Percentiles rank a stretch among this genome's conserved stretches.
These are phyloP conservation scores for Psilocybe tampanensis DNA, from an alignment of 768 basidiomycete species.

Conservation along the genomic window DNA sequence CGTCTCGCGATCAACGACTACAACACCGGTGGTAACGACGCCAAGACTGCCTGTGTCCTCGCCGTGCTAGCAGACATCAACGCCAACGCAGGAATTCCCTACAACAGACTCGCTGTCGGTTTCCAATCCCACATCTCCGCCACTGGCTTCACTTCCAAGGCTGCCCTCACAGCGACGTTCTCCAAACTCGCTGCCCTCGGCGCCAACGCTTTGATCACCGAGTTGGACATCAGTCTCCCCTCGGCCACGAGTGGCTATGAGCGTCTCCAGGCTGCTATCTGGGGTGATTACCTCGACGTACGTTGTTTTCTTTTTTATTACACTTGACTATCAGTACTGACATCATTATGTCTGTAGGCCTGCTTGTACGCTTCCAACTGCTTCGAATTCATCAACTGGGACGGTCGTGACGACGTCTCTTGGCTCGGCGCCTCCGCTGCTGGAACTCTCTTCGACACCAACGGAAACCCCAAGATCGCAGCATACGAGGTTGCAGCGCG, in stretches of 20 bases:
- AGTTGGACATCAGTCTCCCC: conserved; percentile 14
- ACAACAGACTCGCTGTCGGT: conserved; percentile 17
- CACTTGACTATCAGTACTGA: too few species aligned
- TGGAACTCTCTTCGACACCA: conserved; percentile 18
- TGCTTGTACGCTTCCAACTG: conserved; percentile 16
- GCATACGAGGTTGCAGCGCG: conserved; percentile 15
- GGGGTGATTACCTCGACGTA: conserved; percentile 20
- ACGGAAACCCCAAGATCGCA: conserved; percentile 15
- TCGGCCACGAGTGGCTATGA: conserved; percentile 12
- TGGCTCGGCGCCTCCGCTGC: conserved; percentile 15
- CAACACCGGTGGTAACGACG: conserved; percentile 15
- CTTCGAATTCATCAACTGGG: conserved; percentile 18
- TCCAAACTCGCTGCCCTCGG: conserved; percentile 15
- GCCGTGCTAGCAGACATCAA: conserved; percentile 17
- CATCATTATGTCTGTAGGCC: too few species aligned
- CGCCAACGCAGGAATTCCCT: conserved; percentile 15
- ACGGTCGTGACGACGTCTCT: conserved; percentile 12
- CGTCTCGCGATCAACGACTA: conserved; percentile 19
- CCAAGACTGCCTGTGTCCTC: conserved; percentile 17
- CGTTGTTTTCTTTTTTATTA: too few species aligned
- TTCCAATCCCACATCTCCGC: conserved; percentile 18
- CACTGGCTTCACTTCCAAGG: conserved; percentile 5
- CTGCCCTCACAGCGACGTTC: conserved; percentile 12
- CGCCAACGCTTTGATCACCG: conserved; percentile 15
- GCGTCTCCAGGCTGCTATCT: conserved; percentile 17